Percentiles rank a stretch among this genome's conserved stretches.
phyloP scores from a whole-genome alignment of 495 filamentous ascomycete species.

The Aspergillus bridgeri region DNA sequence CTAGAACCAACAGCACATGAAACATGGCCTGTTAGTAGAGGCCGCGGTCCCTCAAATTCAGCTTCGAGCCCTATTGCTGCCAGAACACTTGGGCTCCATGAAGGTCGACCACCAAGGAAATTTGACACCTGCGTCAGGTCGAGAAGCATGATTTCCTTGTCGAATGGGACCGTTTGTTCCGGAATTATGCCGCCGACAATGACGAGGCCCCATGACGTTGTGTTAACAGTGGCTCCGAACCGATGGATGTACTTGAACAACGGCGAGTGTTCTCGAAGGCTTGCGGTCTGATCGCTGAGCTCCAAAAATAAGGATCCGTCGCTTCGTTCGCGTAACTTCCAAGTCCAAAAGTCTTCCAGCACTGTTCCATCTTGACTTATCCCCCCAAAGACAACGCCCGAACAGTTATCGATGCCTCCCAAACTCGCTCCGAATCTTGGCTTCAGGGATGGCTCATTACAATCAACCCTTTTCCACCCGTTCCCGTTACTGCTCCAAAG shows the following conservation, averaged over 20 bases:
- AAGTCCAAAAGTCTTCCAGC: slow-evolving; percentile 54
- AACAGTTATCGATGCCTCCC: slow-evolving; percentile 31
- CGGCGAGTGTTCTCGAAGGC: slow-evolving; percentile 17
- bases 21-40: slow-evolving; percentile 66
- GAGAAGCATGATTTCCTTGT: slow-evolving; percentile 39
- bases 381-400: slow-evolving; percentile 66
- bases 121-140: slow-evolving; percentile 15
- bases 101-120: slow-evolving; percentile 9
- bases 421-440: slow-evolving; percentile 62
- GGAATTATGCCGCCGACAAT: slow-evolving; percentile 41
- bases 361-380: slow-evolving; percentile 58
- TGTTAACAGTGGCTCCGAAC: slow-evolving; percentile 30
- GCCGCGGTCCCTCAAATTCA: slow-evolving; percentile 34
- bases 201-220: slow-evolving; percentile 38
- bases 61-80: slow-evolving; percentile 22
- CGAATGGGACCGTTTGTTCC: slow-evolving; percentile 24
- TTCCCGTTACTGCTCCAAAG: slow-evolving; percentile 53
- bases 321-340: slow-evolving; percentile 39
- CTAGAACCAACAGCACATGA: slow-evolving; percentile 42
- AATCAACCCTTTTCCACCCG: slow-evolving; percentile 49
- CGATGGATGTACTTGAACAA: slow-evolving; percentile 24
- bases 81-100: slow-evolving; percentile 15
- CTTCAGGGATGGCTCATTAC: slow-evolving; percentile 36
- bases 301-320: slow-evolving; percentile 27
- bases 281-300: slow-evolving; percentile 23